A percentile compares a stretch with the other conserved stretches of the same genome.
phyloP scores from a whole-genome alignment of 2,329 filamentous ascomycete species.

The Paecilomyces sp. region DNA sequence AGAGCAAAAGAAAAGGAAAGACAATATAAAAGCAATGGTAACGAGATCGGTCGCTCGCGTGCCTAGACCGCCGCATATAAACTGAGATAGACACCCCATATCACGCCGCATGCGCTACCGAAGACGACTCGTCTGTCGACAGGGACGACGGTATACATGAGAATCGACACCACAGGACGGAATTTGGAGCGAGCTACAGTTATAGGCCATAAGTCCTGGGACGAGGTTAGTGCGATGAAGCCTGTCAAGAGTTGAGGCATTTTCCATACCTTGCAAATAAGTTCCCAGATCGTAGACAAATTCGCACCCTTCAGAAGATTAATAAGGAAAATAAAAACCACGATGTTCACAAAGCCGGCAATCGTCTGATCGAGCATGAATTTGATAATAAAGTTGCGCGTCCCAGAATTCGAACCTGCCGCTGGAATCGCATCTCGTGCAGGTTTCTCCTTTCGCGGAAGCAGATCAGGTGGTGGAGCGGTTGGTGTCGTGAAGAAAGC shows the following conservation, averaged over 20 bases:
- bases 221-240: background rate
- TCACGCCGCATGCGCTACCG: conserved; percentile 63
- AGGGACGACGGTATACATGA: conserved; percentile 67
- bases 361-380: conserved; percentile 53
- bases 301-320: conserved; percentile 32
- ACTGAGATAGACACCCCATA: conserved; percentile 70
- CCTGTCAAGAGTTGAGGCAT: background rate
- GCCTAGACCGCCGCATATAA: conserved; percentile 43
- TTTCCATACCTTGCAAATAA: conserved; percentile 24
- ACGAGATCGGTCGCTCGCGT: background rate
- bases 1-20: background rate
- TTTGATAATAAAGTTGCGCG: conserved; percentile 44
- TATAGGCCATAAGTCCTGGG: conserved; percentile 56
- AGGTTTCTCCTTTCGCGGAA: conserved; percentile 16
- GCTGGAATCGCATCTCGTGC: conserved; percentile 19
- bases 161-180: conserved; percentile 62
- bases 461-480: conserved; percentile 24
- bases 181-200: conserved; percentile 64
- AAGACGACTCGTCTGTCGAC: conserved; percentile 64
- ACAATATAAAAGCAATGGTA: background rate
- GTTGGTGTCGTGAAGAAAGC: background rate
- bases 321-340: conserved; percentile 51
- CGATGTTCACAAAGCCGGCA: conserved; percentile 49
- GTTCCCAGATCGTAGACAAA: conserved; percentile 18
- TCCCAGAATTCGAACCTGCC: conserved; percentile 26